phyloP scores from a whole-genome alignment of 805 yeast species.

The Priceomyces fermenticarens region DNA sequence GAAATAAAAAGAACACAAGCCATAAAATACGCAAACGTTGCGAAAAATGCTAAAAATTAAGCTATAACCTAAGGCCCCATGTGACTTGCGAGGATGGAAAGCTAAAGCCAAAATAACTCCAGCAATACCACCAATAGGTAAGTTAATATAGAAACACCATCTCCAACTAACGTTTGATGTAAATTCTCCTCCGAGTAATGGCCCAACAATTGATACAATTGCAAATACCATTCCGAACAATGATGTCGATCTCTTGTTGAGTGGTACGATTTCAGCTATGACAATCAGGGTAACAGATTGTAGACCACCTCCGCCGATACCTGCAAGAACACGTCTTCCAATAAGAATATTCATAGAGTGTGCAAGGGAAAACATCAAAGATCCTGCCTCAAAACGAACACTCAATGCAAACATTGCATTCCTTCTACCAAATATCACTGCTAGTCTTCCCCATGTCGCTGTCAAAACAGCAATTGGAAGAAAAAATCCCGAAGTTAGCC shows the following conservation, averaged over 20 bases:
- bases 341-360: slow-evolving; percentile 34
- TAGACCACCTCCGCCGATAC: slow-evolving; percentile 37
- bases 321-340: slow-evolving; percentile 39
- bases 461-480: slow-evolving; percentile 31
- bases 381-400: slow-evolving; percentile 29
- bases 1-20: slow-evolving; percentile 18
- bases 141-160: slow-evolving; percentile 70
- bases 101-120: slow-evolving; percentile 30
- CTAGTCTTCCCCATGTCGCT: slow-evolving; percentile 37
- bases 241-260: slow-evolving; percentile 34
- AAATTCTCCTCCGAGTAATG: slow-evolving; percentile 64
- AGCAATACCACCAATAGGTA: slow-evolving; percentile 63
- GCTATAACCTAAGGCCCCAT: slow-evolving; percentile 37
- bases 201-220: slow-evolving; percentile 53
- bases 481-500: slow-evolving; percentile 38
- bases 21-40: slow-evolving; percentile 37
- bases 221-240: slow-evolving; percentile 42
- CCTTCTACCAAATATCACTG: slow-evolving; percentile 37
- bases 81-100: slow-evolving; percentile 46
- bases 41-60: slow-evolving; percentile 32
- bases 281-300: slow-evolving; percentile 27
- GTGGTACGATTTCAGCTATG: slow-evolving; percentile 29
- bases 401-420: slow-evolving; percentile 21
- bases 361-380: slow-evolving; percentile 37
- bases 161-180: slow-evolving; percentile 61